These are phyloP conservation scores for Pyrenophora teres DNA, from an alignment of 2,329 filamentous ascomycete genomes.

Conservation along the genomic window DNA sequence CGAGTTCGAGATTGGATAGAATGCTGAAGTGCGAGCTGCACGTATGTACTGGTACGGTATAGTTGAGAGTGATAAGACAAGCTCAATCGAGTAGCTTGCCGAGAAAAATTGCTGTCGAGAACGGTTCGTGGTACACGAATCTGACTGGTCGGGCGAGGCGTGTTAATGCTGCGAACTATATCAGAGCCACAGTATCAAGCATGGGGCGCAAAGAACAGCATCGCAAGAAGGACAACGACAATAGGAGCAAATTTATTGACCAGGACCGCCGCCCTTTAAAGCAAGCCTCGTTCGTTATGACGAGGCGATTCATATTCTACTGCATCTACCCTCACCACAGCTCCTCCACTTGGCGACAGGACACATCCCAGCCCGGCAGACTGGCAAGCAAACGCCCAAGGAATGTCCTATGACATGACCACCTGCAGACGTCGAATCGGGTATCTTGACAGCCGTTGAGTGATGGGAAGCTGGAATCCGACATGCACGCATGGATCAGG, in stretches of 20 bases:
- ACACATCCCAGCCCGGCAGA: conserved; percentile 1
- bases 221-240: conserved; percentile 10
- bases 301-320: conserved; percentile 3
- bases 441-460: conserved; percentile 14
- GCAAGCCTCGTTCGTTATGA: conserved; percentile 8
- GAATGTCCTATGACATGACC: conserved; percentile 4
- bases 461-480: neutral
- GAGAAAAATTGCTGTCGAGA: neutral
- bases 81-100: neutral
- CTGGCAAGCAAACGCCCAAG: conserved; percentile 7
- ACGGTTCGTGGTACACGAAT: conserved; percentile 2
- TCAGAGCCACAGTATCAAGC: conserved; percentile 7
- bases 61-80: neutral
- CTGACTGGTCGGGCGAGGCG: neutral
- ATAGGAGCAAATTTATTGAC: conserved; percentile 24
- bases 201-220: conserved; percentile 9
- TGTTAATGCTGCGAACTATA: conserved; percentile 1
- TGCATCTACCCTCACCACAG: conserved; percentile 3
- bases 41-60: neutral
- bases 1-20: neutral
- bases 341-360: conserved; percentile 1
- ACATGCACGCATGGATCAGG: conserved; percentile 2
- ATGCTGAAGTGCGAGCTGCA: neutral
- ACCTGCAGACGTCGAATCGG: neutral
- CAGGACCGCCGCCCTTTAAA: conserved; percentile 21